phyloP scores from a whole-genome alignment of 441 rosid genomes.

The Adansonia rubrostipa region DNA sequence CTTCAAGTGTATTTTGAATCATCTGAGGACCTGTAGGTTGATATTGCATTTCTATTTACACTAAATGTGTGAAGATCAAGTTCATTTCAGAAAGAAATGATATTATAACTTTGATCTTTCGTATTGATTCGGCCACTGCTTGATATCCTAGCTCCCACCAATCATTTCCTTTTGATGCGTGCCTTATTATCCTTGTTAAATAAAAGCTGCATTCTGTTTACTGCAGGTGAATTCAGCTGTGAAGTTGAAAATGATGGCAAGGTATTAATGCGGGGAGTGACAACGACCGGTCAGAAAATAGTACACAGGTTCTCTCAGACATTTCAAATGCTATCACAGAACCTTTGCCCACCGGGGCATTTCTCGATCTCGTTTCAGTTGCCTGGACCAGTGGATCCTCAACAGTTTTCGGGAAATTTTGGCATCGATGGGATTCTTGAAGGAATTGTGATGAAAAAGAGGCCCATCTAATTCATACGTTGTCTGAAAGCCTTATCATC shows the following conservation, averaged over 20 bases:
- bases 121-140: not conserved
- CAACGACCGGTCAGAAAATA: conserved; percentile 61
- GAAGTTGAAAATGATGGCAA: conserved; percentile 56
- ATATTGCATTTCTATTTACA: not conserved
- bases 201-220: not conserved
- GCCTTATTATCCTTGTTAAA: not conserved
- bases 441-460: conserved; percentile 62
- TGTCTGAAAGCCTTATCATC: no score
- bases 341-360: conserved; percentile 66
- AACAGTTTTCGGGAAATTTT: conserved; percentile 55
- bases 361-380: conserved; percentile 64
- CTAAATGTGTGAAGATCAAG: not conserved
- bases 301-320: conserved; percentile 48
- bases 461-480: not conserved
- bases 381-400: conserved; percentile 71
- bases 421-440: conserved; percentile 67
- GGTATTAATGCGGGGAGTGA: conserved; percentile 63
- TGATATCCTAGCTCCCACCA: not conserved
- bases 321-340: conserved; percentile 60
- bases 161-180: not conserved
- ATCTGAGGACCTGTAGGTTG: not conserved
- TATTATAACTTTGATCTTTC: not conserved
- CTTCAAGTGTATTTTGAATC: not conserved
- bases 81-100: not conserved
- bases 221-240: conserved; percentile 67